phyloP scores from a whole-genome alignment of 495 filamentous ascomycete genomes.

The Cairneyella variabilis region DNA sequence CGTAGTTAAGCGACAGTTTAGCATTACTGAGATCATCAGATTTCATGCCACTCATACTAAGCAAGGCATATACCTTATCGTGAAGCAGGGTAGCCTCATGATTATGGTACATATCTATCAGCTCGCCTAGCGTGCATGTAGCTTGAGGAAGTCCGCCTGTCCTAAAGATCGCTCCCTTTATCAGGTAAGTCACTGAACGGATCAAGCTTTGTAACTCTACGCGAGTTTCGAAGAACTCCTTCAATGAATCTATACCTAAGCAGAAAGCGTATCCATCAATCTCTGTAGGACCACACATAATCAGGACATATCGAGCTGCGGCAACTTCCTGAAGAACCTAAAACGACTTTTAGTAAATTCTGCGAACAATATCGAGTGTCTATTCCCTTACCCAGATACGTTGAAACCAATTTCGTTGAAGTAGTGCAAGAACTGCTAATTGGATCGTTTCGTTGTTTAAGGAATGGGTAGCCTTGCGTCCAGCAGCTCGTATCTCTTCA shows the following conservation, averaged over 20 bases:
- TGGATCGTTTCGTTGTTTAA: conserved; percentile 7
- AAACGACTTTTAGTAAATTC: conserved; percentile 11
- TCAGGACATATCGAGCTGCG: conserved; percentile 26
- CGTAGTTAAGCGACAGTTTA: conserved; percentile 22
- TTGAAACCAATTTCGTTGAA: conserved; percentile 28
- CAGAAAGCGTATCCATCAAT: conserved; percentile 26
- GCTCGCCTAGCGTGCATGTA: conserved; percentile 27
- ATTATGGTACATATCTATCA: conserved; percentile 34
- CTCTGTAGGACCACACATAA: conserved; percentile 27
- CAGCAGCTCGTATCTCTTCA: conserved; percentile 16
- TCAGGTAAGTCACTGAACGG: conserved; percentile 27
- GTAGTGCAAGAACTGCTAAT: conserved; percentile 17
- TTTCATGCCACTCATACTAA: conserved; percentile 31
- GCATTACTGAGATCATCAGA: conserved; percentile 20
- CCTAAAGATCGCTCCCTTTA: conserved; percentile 27
- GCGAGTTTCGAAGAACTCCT: conserved; percentile 7
- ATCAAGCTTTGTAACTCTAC: conserved; percentile 12
- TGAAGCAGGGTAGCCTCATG: conserved; percentile 27
- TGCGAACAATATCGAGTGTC: neutral
- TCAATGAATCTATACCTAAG: conserved; percentile 15
- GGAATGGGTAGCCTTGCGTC: conserved; percentile 7
- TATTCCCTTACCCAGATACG: conserved; percentile 30
- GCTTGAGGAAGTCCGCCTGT: conserved; percentile 20
- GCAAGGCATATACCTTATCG: conserved; percentile 36
- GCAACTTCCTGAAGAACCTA: conserved; percentile 34